A percentile compares a stretch with the other conserved stretches of the same genome.
phyloP scores from a whole-genome alignment of 768 basidiomycete species.

The Zangia roseola region DNA sequence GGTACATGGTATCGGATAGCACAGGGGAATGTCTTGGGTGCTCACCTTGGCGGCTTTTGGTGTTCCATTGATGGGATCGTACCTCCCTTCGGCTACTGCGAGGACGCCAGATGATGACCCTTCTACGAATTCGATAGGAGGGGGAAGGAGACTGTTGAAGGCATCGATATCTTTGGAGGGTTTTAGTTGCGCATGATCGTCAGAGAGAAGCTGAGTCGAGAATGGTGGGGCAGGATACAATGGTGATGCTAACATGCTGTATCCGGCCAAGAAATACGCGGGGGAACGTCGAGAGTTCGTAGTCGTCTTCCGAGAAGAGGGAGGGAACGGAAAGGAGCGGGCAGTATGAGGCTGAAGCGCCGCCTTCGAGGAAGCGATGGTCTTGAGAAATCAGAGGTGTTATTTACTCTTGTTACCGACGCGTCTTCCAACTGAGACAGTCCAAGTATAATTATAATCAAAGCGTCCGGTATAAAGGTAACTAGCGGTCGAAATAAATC shows the following conservation, averaged over 20 bases:
- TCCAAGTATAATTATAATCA: too few relatives aligned
- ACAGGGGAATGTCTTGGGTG: conserved; percentile 1
- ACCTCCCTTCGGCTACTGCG: conserved; percentile 71
- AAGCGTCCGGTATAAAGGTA: not conserved
- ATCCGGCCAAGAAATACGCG: conserved; percentile 8
- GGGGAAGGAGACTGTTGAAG: conserved; percentile 76
- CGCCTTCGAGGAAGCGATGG: not conserved
- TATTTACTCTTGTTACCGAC: conserved; percentile 29
- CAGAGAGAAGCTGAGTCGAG: conserved; percentile 46
- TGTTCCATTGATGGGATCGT: conserved; percentile 75
- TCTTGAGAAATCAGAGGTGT: conserved; percentile 15
- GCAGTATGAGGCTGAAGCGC: conserved; percentile 15
- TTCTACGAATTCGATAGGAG: conserved; percentile 81
- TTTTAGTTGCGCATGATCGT: conserved; percentile 55
- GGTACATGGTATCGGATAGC: conserved; percentile 1
- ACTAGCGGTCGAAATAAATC: not conserved
- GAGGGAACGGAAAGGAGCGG: conserved; percentile 12
- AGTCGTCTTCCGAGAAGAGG: conserved; percentile 5
- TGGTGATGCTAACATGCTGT: conserved; percentile 67
- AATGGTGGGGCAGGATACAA: conserved; percentile 55
- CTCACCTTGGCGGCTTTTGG: conserved; percentile 55
- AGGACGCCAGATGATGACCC: conserved; percentile 78
- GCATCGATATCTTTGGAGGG: conserved; percentile 71
- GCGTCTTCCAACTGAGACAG: conserved; percentile 11
- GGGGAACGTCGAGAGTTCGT: conserved; percentile 2